Base-by-base conservation (phyloP, 768 basidiomycete species). In the Naganishia onofrii region DNA sequence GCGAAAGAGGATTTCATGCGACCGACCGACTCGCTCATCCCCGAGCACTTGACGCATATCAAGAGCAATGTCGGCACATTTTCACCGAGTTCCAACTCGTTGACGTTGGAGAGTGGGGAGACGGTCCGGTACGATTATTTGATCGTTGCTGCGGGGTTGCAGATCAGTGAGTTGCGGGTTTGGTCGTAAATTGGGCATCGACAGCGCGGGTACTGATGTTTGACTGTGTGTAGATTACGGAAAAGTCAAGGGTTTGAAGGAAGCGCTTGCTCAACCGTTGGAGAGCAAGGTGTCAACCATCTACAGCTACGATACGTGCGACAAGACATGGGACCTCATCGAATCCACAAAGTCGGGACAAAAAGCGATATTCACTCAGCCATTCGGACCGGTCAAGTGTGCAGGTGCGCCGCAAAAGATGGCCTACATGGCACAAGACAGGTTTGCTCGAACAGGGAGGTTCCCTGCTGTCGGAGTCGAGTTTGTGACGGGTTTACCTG, bases 341-440 rank as follows among this genome's bases (percentile, higher is more conserved):
- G 87, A 92, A 70, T 84, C 84, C 15, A 85, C 93, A 68, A 86
- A 89, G 42, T 82, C 84, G 1, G 93, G 94, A 15, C 32, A 58
- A 23, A 87, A 88, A 66, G 93, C 93, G 4, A 85, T 98, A 74
- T 99, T 98, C 83, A 97, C 94, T 0, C 95, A 98, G 76, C 95
- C 94, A 42, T 87, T 89, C 17, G 93, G 94, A 19, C 82, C 92
- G 29, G 86, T 99, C 78, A 99, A 99, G 81, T 98, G 94, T 79
- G 90, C 93, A 10, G 83, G 83, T 32, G 74, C 76, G 8, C 78
- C 76, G 26, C 75, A 79, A 65, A 77, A 78, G 67, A 76, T 76
- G 72, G 70, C 71, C 48, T 76, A 78, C 72, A 78, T 76, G 75
- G 71, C 78, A 38, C 74, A 76, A 70, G 76, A 72, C 53, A 90